Evolutionary conservation across 2,329 filamentous ascomycete genomes (phyloP).

Genomic region (Hyphodiscus sp.): DNA sequence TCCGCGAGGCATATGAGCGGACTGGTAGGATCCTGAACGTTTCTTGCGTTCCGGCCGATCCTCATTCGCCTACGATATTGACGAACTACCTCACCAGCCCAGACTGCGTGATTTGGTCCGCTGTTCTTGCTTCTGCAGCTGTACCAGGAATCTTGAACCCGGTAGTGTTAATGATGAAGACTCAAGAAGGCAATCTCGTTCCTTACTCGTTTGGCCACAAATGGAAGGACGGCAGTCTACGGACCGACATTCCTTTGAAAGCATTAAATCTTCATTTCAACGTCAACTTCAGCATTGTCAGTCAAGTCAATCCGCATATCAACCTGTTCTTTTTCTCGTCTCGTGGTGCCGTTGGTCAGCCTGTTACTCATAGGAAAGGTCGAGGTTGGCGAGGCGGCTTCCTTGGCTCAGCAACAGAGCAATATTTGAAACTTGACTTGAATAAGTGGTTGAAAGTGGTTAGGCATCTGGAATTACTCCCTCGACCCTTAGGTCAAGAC

Average conservation of each 20-base stretch:
- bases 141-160: slow-evolving; percentile 95
- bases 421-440: slow-evolving; percentile 92
- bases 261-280: slow-evolving; percentile 96
- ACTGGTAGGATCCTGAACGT: slow-evolving; percentile 95
- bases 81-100: slow-evolving; percentile 94
- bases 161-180: slow-evolving; percentile 89
- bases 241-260: slow-evolving; percentile 93
- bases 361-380: slow-evolving; percentile 88
- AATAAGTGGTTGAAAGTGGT: slow-evolving; percentile 97
- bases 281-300: slow-evolving; percentile 91
- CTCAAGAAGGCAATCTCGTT: slow-evolving; percentile 64
- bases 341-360: slow-evolving; percentile 81
- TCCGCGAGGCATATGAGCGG: slow-evolving; percentile 87
- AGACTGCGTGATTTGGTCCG: slow-evolving; percentile 97
- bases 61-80: slow-evolving; percentile 81
- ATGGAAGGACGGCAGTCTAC: slow-evolving; percentile 94
- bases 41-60: slow-evolving; percentile 90
- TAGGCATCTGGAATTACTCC: slow-evolving; percentile 84
- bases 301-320: slow-evolving; percentile 91
- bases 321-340: slow-evolving; percentile 99
- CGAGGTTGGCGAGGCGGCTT: slow-evolving; percentile 96
- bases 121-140: slow-evolving; percentile 87
- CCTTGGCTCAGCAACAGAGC: slow-evolving; percentile 83
- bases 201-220: slow-evolving; percentile 98
- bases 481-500: slow-evolving; percentile 84